A percentile compares a stretch with the other conserved stretches of the same genome.
These are phyloP conservation scores for Ceratocystis huliohia DNA, from an alignment of 2,329 filamentous ascomycete genomes.

Conservation along the genomic window DNA sequence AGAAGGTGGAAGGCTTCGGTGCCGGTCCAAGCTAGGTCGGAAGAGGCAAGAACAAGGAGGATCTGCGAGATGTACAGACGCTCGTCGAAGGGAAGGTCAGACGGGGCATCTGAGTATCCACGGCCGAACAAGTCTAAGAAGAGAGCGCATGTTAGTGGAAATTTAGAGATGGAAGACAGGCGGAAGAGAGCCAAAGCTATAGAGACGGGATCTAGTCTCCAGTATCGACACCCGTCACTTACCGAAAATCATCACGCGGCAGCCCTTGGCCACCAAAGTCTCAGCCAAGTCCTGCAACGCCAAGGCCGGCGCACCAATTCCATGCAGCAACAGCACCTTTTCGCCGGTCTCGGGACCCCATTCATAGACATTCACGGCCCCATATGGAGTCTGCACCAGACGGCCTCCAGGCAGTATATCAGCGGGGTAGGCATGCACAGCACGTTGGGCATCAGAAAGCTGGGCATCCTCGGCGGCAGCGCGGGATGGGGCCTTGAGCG, in stretches of 20 bases:
- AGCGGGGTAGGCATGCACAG: slow-evolving; percentile 49
- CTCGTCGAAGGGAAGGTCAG: slow-evolving; percentile 46
- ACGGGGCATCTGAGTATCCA: slow-evolving; percentile 61
- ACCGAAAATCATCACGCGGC: slow-evolving; percentile 68
- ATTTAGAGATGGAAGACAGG: not conserved
- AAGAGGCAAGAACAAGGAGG: slow-evolving; percentile 52
- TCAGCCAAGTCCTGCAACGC: slow-evolving; percentile 54
- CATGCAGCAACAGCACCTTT: slow-evolving; percentile 65
- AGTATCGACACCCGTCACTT: slow-evolving; percentile 27
- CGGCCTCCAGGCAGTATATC: slow-evolving; percentile 56
- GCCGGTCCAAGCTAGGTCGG: slow-evolving; percentile 42
- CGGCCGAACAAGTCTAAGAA: slow-evolving; percentile 56
- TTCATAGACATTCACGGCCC: slow-evolving; percentile 62
- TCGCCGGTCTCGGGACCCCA: slow-evolving; percentile 61
- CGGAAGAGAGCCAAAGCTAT: not conserved
- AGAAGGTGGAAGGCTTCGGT: slow-evolving; percentile 53
- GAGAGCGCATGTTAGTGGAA: not conserved
- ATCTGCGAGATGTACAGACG: slow-evolving; percentile 55
- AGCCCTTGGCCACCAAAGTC: slow-evolving; percentile 51
- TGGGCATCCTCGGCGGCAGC: slow-evolving; percentile 4
- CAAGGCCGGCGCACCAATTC: slow-evolving; percentile 67
- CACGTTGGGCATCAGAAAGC: slow-evolving; percentile 25
- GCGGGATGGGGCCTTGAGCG: slow-evolving; percentile 16
- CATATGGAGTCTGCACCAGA: slow-evolving; percentile 58
- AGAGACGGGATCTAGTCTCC: not conserved